A percentile compares a stretch with the other conserved stretches of the same genome.
phyloP scores from a whole-genome alignment of 1,284 basidiomycete species.

The Ganoderma sinense region DNA sequence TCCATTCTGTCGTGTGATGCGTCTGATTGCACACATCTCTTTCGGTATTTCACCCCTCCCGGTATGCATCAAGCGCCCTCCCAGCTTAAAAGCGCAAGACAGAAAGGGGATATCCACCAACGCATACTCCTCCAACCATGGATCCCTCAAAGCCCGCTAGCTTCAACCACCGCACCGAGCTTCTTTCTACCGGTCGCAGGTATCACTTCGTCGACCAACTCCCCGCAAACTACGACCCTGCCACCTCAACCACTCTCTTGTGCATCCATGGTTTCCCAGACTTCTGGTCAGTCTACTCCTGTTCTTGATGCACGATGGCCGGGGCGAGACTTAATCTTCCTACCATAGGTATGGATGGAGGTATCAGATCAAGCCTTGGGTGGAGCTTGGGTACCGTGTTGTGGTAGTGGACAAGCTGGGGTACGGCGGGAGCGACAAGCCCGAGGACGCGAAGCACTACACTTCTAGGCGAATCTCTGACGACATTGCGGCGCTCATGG shows the following conservation, averaged over 20 bases:
- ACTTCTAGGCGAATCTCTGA: constrained; percentile 62
- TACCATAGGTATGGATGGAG: constrained; percentile 70
- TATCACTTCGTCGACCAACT: constrained; percentile 76
- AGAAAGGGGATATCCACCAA: constrained; percentile 3
- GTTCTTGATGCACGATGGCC: background rate
- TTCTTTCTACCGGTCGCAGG: constrained; percentile 61
- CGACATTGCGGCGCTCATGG: constrained; percentile 71
- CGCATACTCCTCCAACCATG: constrained; percentile 43
- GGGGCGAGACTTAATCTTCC: background rate
- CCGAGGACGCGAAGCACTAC: constrained; percentile 60
- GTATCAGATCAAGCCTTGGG: constrained; percentile 74
- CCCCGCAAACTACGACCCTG: constrained; percentile 50
- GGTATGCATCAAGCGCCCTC: constrained; percentile 20
- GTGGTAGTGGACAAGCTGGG: constrained; percentile 78
- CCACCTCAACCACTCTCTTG: constrained; percentile 58
- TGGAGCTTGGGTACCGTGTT: constrained; percentile 66
- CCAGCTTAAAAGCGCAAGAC: constrained; percentile 23
- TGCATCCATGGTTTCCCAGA: constrained; percentile 82
- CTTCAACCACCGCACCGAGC: constrained; percentile 59
- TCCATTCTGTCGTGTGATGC: constrained; percentile 10
- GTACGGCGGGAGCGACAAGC: constrained; percentile 74
- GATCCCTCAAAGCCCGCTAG: constrained; percentile 55
- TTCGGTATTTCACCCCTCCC: constrained; percentile 23
- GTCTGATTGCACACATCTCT: constrained; percentile 25
- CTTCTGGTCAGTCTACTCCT: constrained; percentile 51